Evolutionary conservation across 1,284 basidiomycete species (phyloP), one percentile per base, ranked within the genome.

Genomic region (Pseudozyma flocculosa): DNA sequence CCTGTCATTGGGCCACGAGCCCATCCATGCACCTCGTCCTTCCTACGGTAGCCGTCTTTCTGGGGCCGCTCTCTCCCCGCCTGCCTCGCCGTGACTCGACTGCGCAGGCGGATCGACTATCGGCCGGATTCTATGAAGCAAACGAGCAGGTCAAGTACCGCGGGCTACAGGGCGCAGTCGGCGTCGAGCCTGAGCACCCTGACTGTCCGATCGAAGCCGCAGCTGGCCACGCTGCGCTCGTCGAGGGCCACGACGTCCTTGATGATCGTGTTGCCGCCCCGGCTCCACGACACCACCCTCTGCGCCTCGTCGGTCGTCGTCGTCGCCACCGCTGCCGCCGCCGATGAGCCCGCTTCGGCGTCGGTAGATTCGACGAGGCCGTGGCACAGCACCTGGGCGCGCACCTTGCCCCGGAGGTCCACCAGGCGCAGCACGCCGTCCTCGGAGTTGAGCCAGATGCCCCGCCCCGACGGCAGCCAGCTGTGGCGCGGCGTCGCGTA

Each of bases 201-300:
- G 0, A 70, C 66, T 15, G 70, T 73, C 10, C 60, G 44, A 39
- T 75, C 73, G 34, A 72, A 75, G 4, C 73, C 73, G 42, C 69
- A 72, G 42, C 66, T 73, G 2, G 65, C 72, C 15, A 75, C 48
- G 13, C 40, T 43, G 5, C 22, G 34, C n/a, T 73, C 61, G 1
- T 48, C 45, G 21, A 68, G 26, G 9, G 55, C 67, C 10, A 70
- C 53, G 2, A 75, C 42, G 37, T 68, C 70, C 43, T 73, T 75
- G 42, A 73, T 61, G 29, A 75, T 56, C 2, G 72, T 72, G 53
- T 75, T 75, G 5, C 68, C 73, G n/a, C 73, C 72, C 29, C 68
- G 41, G 11, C 38, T 51, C 72, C 72, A 74, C 34, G 50, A 51
- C 0, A 56, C 47, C 1, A 48, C 52, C 21, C 45, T 43, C 1